Evolutionary conservation across 352 stramenopile species (phyloP).

Genomic region (Phytophthora rubi): DNA sequence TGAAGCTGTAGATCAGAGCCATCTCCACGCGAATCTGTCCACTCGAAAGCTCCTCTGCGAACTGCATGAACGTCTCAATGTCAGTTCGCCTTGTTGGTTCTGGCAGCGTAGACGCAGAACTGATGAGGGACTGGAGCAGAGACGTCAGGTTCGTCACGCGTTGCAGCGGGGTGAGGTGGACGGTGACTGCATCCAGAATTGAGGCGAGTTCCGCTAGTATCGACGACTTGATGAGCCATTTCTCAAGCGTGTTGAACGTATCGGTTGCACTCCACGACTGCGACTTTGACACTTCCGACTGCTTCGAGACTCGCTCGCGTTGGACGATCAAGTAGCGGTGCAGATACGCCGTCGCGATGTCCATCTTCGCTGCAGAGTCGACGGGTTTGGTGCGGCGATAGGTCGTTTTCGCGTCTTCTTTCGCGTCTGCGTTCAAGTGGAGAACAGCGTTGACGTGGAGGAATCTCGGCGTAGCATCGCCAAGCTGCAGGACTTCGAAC

Average conservation of each 20-base stretch:
- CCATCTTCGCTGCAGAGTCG: slow-evolving; percentile 1
- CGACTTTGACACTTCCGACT: neutral
- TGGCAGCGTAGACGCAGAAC: slow-evolving; percentile 12
- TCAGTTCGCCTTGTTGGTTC: slow-evolving; percentile 1
- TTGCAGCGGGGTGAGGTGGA: slow-evolving; percentile 45
- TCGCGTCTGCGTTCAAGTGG: slow-evolving; percentile 11
- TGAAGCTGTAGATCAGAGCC: slow-evolving; percentile 52
- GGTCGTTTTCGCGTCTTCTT: neutral
- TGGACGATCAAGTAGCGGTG: slow-evolving; percentile 28
- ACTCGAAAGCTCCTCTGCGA: neutral
- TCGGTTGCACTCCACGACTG: slow-evolving; percentile 8
- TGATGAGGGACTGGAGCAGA: slow-evolving; percentile 53
- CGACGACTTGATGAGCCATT: slow-evolving; percentile 20
- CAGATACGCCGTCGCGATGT: slow-evolving; percentile 30
- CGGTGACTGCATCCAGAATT: slow-evolving; percentile 11
- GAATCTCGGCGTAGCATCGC: slow-evolving; percentile 42
- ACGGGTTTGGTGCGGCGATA: slow-evolving; percentile 1
- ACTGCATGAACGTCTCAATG: neutral
- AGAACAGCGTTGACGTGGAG: slow-evolving; percentile 42
- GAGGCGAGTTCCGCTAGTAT: slow-evolving; percentile 19
- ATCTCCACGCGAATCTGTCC: slow-evolving; percentile 53
- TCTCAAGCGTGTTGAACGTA: slow-evolving; percentile 26
- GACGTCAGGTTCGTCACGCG: slow-evolving; percentile 52
- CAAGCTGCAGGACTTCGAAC: slow-evolving; percentile 59
- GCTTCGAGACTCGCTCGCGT: slow-evolving; percentile 5